These are phyloP conservation scores for Backusella australiensis DNA, from an alignment of 192 early-diverging fungal genomes.

Conservation along the genomic window DNA sequence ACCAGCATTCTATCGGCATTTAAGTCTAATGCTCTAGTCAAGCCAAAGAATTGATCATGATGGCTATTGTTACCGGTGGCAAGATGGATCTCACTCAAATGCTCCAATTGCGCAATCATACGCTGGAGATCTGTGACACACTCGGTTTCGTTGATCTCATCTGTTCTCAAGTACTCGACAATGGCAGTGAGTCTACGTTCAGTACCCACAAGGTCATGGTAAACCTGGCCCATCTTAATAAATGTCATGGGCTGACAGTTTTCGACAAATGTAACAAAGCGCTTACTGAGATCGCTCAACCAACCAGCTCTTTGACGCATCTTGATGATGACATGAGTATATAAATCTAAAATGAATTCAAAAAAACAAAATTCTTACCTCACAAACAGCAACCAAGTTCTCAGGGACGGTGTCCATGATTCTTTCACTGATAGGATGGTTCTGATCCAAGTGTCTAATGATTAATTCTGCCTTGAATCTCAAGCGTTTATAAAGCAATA, in stretches of 20 bases:
- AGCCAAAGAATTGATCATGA: slow-evolving; percentile 51
- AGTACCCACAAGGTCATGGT: slow-evolving; percentile 73
- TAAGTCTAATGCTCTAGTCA: slow-evolving; percentile 51
- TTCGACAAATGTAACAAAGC: slow-evolving; percentile 67
- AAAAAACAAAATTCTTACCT: slow-evolving; percentile 19
- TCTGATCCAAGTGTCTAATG: slow-evolving; percentile 67
- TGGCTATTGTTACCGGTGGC: slow-evolving; percentile 40
- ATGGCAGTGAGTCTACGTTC: slow-evolving; percentile 70
- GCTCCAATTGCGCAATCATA: slow-evolving; percentile 62
- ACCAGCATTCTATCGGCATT: slow-evolving; percentile 64
- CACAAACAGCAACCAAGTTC: slow-evolving; percentile 54
- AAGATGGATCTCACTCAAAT: slow-evolving; percentile 63
- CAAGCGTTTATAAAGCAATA: slow-evolving; percentile 79
- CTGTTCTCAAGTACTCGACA: slow-evolving; percentile 73
- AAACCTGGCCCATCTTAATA: slow-evolving; percentile 64
- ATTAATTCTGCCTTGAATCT: slow-evolving; percentile 81
- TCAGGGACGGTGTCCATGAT: slow-evolving; percentile 49
- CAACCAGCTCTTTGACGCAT: slow-evolving; percentile 60
- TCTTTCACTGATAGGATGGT: slow-evolving; percentile 53
- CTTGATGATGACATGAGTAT: slow-evolving; percentile 15
- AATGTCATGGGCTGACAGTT: slow-evolving; percentile 69
- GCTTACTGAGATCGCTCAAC: slow-evolving; percentile 65
- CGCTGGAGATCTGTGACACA: slow-evolving; percentile 66
- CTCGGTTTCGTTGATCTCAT: slow-evolving; percentile 68
- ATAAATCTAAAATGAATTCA: not conserved